Conservation (phyloP, 1,139 yeast species). For the Protomyces pachydermus region DNA sequence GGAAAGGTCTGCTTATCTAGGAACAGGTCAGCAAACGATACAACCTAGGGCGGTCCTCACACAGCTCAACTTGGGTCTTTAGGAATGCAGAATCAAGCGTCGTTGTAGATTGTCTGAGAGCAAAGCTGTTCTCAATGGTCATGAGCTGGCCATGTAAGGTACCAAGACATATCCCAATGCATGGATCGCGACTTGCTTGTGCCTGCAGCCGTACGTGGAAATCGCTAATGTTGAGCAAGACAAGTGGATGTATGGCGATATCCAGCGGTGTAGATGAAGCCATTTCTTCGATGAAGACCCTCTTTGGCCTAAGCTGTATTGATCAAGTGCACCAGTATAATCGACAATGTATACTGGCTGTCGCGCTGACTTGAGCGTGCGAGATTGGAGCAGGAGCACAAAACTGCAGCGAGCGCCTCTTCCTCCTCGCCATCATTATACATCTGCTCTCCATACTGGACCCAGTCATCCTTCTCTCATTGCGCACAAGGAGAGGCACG, state of each 20-base stretch:
- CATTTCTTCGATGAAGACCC: not conserved
- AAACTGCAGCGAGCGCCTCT: not conserved
- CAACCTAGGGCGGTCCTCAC: not conserved
- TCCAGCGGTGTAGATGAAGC: not conserved
- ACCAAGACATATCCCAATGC: slow-evolving; percentile 18
- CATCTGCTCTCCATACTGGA: slow-evolving; percentile 1
- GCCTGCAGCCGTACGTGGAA: not conserved
- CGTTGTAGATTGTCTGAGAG: not conserved
- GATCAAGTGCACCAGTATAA: too few relatives aligned
- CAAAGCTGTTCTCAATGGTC: slow-evolving; percentile 8
- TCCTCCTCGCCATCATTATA: not conserved
- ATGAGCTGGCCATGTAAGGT: slow-evolving; percentile 2
- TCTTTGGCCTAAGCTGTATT: too few relatives aligned
- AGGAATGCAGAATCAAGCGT: slow-evolving; percentile 1
- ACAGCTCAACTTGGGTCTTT: slow-evolving; percentile 12
- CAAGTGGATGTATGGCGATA: slow-evolving; percentile 16
- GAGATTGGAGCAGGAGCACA: not conserved
- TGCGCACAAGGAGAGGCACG: not conserved
- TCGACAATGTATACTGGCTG: too few relatives aligned
- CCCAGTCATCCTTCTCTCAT: not conserved
- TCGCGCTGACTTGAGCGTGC: not conserved
- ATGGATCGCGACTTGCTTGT: not conserved
- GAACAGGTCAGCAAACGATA: not conserved
- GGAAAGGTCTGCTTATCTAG: slow-evolving; percentile 16
- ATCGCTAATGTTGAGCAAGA: slow-evolving; percentile 15